Base-by-base conservation (phyloP, 441 rosid genomes). In the Gossypium davidsonii region DNA sequence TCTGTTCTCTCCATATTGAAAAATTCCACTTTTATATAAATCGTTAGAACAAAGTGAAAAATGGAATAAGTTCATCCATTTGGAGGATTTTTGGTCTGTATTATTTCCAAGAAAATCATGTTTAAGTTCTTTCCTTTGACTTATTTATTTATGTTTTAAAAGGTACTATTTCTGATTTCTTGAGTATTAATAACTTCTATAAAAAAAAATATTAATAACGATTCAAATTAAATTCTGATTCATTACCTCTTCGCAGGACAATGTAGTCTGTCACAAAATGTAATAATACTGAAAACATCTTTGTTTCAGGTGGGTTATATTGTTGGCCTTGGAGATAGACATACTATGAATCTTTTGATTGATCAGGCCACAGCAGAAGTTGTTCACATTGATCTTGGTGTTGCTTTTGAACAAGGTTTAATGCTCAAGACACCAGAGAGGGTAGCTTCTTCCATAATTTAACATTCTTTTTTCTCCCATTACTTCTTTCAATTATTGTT, bases 341-440 rank as follows among this genome's bases (percentile, higher is more conserved):
- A 95, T 85, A 81, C 97, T 62, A 88, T 86, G 95, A 95, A 95
- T 83, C 88, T 95, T 73, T 82, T 93, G 82, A 91, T 95, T 58
- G 99, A 95, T 83, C 97, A 95, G 84, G 90, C 90, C 62, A 90
- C 96, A 34, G 99, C 99, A 77, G 97, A 91, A 90, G 99, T 95
- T 83, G 90, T 95, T 77, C 99, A 95, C 84, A 93, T 95, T 70
- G 99, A 95, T 88, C 98, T 95, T 75, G 98, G 99, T 78, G 99
- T 95, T 78, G 99, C 99, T 39, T 95, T 95, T 81, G 99, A 95
- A 76, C 99, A 95, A 84, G 99, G 99, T 73, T 79, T 95, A 84
- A 93, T 90, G 98, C 97, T 95, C 68, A 93, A 95, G 87, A 93
- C 98, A 26, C 99, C 99, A 53, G 98, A 95, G 85, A 81, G 95